phyloP scores from a whole-genome alignment of 305 asterid species.

The Solanum hybrid region DNA sequence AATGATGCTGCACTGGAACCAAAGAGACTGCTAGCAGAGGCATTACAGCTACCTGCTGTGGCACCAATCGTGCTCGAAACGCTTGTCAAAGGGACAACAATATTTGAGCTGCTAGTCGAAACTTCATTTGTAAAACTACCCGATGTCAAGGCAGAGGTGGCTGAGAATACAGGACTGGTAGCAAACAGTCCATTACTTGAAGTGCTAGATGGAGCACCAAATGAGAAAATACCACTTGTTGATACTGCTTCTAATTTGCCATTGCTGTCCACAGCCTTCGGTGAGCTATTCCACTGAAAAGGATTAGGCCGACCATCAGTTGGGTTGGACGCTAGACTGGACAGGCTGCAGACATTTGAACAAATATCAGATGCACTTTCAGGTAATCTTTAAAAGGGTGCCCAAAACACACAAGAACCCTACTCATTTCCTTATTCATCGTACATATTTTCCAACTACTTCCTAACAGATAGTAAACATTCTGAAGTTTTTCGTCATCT shows the following conservation, averaged over 20 bases:
- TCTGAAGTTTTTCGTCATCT: neutral
- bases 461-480: neutral
- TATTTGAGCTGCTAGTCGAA: constrained; percentile 37
- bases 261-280: neutral
- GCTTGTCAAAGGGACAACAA: constrained; percentile 29
- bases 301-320: neutral
- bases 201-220: neutral
- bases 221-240: constrained; percentile 1
- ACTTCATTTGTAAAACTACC: neutral
- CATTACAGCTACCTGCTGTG: constrained; percentile 20
- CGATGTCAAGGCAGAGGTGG: neutral
- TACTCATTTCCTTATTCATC: neutral
- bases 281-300: constrained; percentile 5
- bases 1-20: constrained; percentile 22
- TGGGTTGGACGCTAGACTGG: neutral
- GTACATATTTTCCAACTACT: neutral
- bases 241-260: constrained; percentile 10
- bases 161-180: constrained; percentile 7
- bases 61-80: constrained; percentile 14
- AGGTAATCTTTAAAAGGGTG: neutral
- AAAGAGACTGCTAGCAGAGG: constrained; percentile 21
- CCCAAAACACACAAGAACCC: neutral
- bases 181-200: constrained; percentile 8
- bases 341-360: constrained; percentile 11
- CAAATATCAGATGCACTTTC: constrained; percentile 3